phyloP scores from a whole-genome alignment of 2,329 filamentous ascomycete species.

The Trichoderma sp. region DNA sequence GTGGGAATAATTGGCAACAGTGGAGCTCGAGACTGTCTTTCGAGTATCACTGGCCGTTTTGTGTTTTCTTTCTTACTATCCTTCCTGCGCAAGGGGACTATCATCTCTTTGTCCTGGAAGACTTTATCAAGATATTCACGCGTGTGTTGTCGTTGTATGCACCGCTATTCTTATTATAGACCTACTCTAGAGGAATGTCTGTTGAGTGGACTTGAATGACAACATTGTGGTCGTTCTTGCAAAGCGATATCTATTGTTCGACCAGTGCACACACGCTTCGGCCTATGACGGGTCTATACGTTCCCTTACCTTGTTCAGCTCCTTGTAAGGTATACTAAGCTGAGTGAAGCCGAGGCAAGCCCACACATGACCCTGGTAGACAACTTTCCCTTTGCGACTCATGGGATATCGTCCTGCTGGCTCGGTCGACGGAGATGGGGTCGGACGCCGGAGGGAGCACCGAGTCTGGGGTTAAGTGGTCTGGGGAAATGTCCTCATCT shows the following conservation, averaged over 20 bases:
- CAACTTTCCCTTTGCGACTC: no score
- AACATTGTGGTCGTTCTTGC: background rate
- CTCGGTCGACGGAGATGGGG: no score
- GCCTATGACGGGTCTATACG: background rate
- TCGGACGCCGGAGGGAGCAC: no score
- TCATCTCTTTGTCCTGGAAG: background rate
- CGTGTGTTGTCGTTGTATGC: constrained; percentile 3
- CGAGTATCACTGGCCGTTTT: constrained; percentile 3
- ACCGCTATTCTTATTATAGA: constrained; percentile 18
- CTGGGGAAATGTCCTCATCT: no score
- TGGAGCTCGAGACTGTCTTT: constrained; percentile 1
- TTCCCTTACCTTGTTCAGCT: background rate
- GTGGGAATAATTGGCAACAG: constrained; percentile 1
- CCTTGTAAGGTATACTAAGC: background rate
- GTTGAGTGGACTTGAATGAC: constrained; percentile 8
- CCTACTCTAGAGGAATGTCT: background rate
- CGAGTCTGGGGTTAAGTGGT: no score
- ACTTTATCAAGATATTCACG: background rate
- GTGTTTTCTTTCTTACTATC: background rate
- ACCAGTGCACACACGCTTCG: no score
- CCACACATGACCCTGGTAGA: no score
- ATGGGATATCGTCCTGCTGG: no score
- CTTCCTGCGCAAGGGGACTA: background rate
- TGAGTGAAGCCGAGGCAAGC: background rate
- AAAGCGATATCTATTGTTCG: background rate